Evolutionary conservation across 163 green algal genomes (phyloP), one percentile per base, ranked within the genome.

Genomic region (Scenedesmus sp.): DNA sequence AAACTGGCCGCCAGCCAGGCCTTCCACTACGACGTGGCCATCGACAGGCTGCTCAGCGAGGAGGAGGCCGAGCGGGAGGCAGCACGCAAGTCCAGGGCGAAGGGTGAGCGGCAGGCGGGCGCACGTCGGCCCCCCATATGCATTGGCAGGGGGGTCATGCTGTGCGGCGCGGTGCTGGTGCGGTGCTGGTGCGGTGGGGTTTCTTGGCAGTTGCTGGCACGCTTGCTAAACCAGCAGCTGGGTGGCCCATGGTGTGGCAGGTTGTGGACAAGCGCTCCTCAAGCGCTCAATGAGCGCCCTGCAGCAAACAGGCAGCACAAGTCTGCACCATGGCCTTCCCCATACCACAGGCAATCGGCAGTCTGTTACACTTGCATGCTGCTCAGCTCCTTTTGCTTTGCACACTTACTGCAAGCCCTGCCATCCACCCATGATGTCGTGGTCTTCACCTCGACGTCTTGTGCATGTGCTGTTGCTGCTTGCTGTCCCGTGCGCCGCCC

Each of bases 21-120:
- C 18, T 92, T 89, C 88, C 88, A 92, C 88, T 92, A 92, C 53
- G 88, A 92, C 40, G 81, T 92, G 13, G 13, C 81, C 44, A 89
- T 88, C 16, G 81, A 88, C 61, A 59, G 68, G 33, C 51, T 92
- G 46, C 44, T 89, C 16, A 76, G 44, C 12, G 53, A 87, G 42
- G 61, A 83, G 80, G 88, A 91, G 78, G 33, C 18, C 44, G 73
- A 33, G 12, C 43, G 43, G 10, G 42, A 26, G 24, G 53, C 30
- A 16, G 42, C 44, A 44, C 65, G 87, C 72, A 91, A 87, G 37
- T 40, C 18, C 30, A 56, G 53, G 85, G 68, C 13, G 24, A 49
- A 51, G 70, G 43, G 44, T 35, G 70, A n/a, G 70, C 33, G 1
- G 0, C 0, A 7, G 33, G 2, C 12, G 61, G 13, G 13, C 80